Conservation (phyloP, 2,329 filamentous ascomycete genomes). For the Verticillium nubilum region DNA sequence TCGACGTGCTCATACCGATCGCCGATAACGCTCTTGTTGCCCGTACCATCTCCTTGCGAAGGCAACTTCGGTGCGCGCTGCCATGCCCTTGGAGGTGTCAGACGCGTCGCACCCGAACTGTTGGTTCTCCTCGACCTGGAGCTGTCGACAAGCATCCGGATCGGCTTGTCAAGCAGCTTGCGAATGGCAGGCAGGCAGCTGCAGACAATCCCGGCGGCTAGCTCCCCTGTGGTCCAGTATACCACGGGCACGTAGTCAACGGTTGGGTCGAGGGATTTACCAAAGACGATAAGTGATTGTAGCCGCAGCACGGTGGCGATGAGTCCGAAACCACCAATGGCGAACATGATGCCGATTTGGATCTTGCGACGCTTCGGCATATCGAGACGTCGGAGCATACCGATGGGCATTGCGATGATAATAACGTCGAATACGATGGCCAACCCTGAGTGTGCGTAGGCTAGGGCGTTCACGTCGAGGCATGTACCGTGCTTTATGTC, state of each 20-base stretch:
- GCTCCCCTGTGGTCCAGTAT: constrained; percentile 19
- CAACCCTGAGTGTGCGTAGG: constrained; percentile 44
- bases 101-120: not conserved
- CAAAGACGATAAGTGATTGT: constrained; percentile 9
- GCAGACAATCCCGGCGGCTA: constrained; percentile 16
- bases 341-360: constrained; percentile 10
- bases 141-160: not conserved
- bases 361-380: constrained; percentile 47
- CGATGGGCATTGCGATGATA: constrained; percentile 46
- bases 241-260: constrained; percentile 14
- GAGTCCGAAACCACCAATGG: constrained; percentile 12
- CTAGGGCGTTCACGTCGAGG: constrained; percentile 39
- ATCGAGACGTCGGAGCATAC: constrained; percentile 48
- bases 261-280: constrained; percentile 11
- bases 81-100: not conserved
- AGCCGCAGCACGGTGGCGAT: constrained; percentile 13
- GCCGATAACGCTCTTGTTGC: not conserved
- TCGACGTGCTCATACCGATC: not conserved
- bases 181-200: constrained; percentile 17
- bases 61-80: not conserved
- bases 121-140: not conserved
- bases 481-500: constrained; percentile 17
- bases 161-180: constrained; percentile 8
- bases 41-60: not conserved
- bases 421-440: constrained; percentile 46